Percentiles rank a stretch among this genome's conserved stretches.
phyloP scores from a whole-genome alignment of 805 yeast genomes.

The Ogataea minuta region DNA sequence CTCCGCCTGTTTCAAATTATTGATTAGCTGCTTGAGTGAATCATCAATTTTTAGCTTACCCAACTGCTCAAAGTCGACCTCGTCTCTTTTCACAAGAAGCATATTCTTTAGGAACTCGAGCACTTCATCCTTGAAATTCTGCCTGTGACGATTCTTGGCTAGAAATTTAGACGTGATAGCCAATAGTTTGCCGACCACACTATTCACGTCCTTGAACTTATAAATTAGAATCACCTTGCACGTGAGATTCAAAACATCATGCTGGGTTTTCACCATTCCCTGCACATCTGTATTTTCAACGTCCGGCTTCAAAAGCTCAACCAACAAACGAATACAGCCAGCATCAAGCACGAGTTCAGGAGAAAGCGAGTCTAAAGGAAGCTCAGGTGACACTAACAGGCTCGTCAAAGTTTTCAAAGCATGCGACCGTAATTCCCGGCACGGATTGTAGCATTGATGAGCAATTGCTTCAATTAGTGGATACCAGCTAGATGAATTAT shows the following conservation, averaged over 20 bases:
- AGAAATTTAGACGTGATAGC: conserved; percentile 29
- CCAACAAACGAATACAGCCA: conserved; percentile 72
- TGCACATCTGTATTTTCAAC: conserved; percentile 54
- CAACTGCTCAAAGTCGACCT: conserved; percentile 25
- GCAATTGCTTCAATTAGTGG: conserved; percentile 81
- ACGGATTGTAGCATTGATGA: conserved; percentile 87
- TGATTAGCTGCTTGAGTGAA: conserved; percentile 22
- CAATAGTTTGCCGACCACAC: conserved; percentile 28
- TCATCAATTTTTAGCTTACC: conserved; percentile 26
- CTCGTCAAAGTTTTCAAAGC: conserved; percentile 63
- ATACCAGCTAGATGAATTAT: conserved; percentile 39
- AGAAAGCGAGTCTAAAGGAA: conserved; percentile 37
- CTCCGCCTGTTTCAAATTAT: conserved; percentile 14
- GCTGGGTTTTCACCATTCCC: conserved; percentile 65
- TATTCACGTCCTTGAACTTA: conserved; percentile 26
- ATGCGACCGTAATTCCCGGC: conserved; percentile 66
- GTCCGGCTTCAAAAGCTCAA: conserved; percentile 65
- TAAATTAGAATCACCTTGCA: conserved; percentile 50
- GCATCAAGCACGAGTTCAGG: conserved; percentile 62
- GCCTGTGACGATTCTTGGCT: conserved; percentile 22
- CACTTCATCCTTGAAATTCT: conserved; percentile 32
- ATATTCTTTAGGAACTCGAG: conserved; percentile 35
- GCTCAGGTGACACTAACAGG: conserved; percentile 41
- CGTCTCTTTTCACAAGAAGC: conserved; percentile 30
- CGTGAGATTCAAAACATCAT: conserved; percentile 62